phyloP scores from a whole-genome alignment of 2,329 filamentous ascomycete genomes.

The Mollisiaceae sp. region DNA sequence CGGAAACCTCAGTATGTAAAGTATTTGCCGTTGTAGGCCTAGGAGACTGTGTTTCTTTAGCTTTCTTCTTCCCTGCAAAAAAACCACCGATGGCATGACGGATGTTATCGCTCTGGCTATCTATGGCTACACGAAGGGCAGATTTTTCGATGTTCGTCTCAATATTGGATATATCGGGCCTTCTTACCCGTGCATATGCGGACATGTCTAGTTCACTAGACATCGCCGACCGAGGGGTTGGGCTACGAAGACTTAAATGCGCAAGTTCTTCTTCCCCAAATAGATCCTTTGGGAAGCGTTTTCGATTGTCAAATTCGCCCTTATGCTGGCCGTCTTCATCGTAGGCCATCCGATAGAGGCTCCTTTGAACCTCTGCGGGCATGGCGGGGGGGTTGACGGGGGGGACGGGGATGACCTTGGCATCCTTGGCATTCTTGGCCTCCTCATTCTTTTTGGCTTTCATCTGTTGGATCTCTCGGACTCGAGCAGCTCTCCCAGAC shows the following conservation, averaged over 20 bases:
- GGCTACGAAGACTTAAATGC: too few relatives aligned
- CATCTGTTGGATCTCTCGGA: not conserved
- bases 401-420: too few relatives aligned
- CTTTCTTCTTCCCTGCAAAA: constrained; percentile 9
- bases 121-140: constrained; percentile 1
- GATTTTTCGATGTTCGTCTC: constrained; percentile 2
- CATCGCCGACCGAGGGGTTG: too few relatives aligned
- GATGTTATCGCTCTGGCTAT: not conserved
- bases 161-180: not conserved
- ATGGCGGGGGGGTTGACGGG: too few relatives aligned
- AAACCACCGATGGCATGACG: constrained; percentile 12
- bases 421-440: too few relatives aligned
- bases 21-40: not conserved
- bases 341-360: too few relatives aligned
- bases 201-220: constrained; percentile 22
- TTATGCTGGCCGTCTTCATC: too few relatives aligned
- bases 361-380: too few relatives aligned
- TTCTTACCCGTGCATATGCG: constrained; percentile 24
- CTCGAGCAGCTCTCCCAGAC: not conserved
- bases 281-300: too few relatives aligned
- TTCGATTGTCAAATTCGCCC: too few relatives aligned
- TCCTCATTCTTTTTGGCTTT: not conserved
- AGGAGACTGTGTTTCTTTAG: constrained; percentile 21
- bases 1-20: not conserved
- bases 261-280: not conserved